These are phyloP conservation scores for Pleurotus sapidus DNA, from an alignment of 768 basidiomycete genomes.

Conservation along the genomic window DNA sequence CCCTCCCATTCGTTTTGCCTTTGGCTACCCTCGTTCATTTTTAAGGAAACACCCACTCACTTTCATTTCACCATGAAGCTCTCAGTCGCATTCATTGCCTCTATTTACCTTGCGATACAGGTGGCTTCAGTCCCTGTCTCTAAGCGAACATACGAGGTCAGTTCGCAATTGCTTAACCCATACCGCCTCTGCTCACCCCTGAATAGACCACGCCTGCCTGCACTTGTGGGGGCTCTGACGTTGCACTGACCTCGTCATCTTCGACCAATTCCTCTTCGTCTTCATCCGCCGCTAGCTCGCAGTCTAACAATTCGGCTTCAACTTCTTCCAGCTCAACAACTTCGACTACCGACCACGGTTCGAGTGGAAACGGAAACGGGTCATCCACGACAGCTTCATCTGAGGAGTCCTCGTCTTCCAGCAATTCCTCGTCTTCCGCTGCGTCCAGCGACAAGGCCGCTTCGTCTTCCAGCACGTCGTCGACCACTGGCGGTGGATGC, in stretches of 20 bases:
- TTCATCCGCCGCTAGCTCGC: background rate
- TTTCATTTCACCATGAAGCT: slow-evolving; percentile 1
- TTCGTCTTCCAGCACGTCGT: background rate
- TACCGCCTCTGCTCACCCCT: no score
- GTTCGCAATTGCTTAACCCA: background rate
- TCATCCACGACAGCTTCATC: background rate
- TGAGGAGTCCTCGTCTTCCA: background rate
- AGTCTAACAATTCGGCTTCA: background rate
- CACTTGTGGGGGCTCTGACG: background rate
- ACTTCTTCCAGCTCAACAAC: background rate
- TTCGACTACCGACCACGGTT: background rate
- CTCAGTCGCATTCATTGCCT: background rate
- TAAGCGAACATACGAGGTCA: slow-evolving; percentile 6
- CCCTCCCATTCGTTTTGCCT: background rate
- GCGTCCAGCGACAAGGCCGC: background rate
- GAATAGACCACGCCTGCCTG: background rate
- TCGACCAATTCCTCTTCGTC: background rate
- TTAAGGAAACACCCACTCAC: background rate
- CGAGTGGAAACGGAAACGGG: background rate
- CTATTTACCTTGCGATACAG: background rate
- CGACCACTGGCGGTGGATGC: background rate
- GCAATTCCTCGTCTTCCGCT: background rate
- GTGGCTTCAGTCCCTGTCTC: slow-evolving; percentile 1
- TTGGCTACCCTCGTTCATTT: background rate
- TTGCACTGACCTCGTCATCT: background rate